Percentiles rank a stretch among this genome's conserved stretches.
phyloP scores from a whole-genome alignment of 345 rosid genomes.

The Pistacia atlantica region DNA sequence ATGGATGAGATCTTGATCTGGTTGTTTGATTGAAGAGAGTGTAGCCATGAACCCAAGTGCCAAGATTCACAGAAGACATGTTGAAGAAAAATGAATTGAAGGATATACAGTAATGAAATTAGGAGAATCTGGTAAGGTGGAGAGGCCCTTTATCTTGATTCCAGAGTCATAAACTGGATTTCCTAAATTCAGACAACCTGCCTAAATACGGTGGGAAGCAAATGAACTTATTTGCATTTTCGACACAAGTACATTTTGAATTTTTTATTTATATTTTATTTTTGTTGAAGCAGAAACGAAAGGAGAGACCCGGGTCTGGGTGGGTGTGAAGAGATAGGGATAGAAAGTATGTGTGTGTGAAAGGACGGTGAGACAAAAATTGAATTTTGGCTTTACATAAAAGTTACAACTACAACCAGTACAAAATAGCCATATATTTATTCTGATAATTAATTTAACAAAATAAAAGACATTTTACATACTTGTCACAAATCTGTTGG shows the following conservation, averaged over 20 bases:
- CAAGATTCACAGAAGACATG: conserved; percentile 59
- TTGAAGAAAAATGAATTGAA: neutral
- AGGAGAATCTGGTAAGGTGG: neutral
- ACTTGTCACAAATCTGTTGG: no score
- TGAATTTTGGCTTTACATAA: neutral
- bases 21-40: conserved; percentile 24
- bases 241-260: neutral
- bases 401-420: no score
- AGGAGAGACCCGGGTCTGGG: no score
- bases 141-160: neutral
- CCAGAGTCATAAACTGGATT: neutral
- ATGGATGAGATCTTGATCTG: conserved; percentile 36
- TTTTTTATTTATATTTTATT: no score
- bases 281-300: no score
- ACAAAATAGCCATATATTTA: no score
- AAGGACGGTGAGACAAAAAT: neutral
- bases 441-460: no score
- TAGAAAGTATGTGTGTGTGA: no score
- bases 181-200: no score
- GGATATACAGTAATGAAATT: neutral
- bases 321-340: no score
- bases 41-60: conserved; percentile 43
- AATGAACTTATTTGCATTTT: no score
- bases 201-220: neutral
- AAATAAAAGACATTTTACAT: no score